Conservation (phyloP, 176 grass and related monocot genomes). For the Bolboschoenus planiculmis region DNA sequence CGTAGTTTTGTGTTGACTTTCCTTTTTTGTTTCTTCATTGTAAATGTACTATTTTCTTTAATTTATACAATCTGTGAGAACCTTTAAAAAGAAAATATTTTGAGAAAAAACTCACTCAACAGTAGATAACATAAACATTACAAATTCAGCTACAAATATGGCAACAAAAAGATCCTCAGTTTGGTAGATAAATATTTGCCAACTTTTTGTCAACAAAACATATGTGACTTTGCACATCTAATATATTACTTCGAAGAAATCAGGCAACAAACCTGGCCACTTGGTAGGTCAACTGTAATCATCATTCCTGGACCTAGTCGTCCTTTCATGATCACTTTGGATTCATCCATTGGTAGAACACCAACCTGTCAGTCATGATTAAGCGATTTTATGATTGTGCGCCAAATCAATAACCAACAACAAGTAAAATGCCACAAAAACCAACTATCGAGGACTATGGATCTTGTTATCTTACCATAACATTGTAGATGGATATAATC, state of each 20-base stretch:
- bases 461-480: background rate
- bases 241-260: background rate
- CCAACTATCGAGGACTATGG: background rate
- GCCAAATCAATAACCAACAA: background rate
- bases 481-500: background rate
- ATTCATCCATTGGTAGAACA: slow-evolving; percentile 98
- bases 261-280: slow-evolving; percentile 62
- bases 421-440: background rate
- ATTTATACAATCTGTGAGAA: background rate
- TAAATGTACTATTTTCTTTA: background rate
- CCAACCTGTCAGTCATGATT: slow-evolving; percentile 60
- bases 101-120: background rate
- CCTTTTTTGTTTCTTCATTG: background rate
- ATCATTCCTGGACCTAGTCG: slow-evolving; percentile 99
- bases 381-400: slow-evolving; percentile 15
- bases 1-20: background rate
- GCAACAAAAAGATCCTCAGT: background rate
- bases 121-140: background rate
- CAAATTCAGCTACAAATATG: background rate
- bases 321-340: slow-evolving; percentile 95
- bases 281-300: slow-evolving; percentile 92
- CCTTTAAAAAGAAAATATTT: background rate
- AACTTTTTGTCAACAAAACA: background rate
- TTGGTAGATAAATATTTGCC: background rate
- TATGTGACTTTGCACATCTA: background rate